A percentile compares a stretch with the other conserved stretches of the same genome.
Evolutionary conservation across 1,139 yeast genomes (phyloP).

Genomic region (Geotrichum aggregatum): DNA sequence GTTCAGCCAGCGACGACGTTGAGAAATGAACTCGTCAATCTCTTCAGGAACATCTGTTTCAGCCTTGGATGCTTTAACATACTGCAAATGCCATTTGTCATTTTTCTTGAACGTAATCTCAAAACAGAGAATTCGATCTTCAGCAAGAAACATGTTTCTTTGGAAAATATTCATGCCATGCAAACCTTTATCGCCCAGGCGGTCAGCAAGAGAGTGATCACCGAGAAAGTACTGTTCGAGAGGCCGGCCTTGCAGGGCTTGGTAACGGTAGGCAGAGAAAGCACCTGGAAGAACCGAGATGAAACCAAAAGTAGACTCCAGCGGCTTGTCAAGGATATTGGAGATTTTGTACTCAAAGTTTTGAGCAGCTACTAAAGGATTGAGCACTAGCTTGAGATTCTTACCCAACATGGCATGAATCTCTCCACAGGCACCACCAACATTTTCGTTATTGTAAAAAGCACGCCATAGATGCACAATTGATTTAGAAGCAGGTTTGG

Average conservation of each 20-base stretch:
- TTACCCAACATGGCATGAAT: constrained; percentile 84
- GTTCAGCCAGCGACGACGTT: constrained; percentile 92
- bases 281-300: constrained; percentile 92
- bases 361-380: constrained; percentile 88
- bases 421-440: constrained; percentile 95
- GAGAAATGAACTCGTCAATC: constrained; percentile 79
- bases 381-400: constrained; percentile 47
- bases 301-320: constrained; percentile 84
- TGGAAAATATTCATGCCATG: constrained; percentile 68
- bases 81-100: constrained; percentile 80
- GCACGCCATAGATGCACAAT: constrained; percentile 87
- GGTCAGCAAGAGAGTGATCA: constrained; percentile 52
- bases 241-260: constrained; percentile 79
- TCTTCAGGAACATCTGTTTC: constrained; percentile 94
- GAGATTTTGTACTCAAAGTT: constrained; percentile 92
- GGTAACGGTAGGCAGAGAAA: constrained; percentile 79
- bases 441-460: constrained; percentile 74
- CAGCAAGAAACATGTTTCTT: constrained; percentile 92
- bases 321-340: constrained; percentile 83
- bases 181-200: constrained; percentile 47
- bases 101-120: constrained; percentile 78
- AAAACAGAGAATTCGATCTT: constrained; percentile 91
- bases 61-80: constrained; percentile 86
- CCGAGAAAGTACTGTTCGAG: constrained; percentile 87
- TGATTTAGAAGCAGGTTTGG: constrained; percentile 81